Conservation (phyloP, 371 early-diverging fungal genomes). For the Lichtheimia corymbifera region DNA sequence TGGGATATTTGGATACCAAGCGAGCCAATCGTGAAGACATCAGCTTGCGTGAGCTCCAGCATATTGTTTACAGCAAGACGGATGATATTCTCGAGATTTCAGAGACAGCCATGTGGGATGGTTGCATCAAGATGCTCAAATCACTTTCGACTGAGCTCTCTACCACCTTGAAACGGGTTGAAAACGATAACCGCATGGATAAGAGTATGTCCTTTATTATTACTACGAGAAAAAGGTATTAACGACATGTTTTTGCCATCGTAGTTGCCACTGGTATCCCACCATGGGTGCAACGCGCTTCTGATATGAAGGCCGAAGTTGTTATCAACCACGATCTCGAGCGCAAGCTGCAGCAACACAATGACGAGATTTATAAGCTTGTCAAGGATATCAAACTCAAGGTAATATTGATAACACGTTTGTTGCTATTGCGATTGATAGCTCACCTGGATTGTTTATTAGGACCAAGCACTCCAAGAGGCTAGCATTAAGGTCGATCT, state of each 20-base stretch:
- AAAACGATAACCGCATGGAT: conserved; percentile 48
- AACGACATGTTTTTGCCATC: neutral
- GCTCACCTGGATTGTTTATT: neutral
- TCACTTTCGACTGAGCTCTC: conserved; percentile 50
- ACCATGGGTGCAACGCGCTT: conserved; percentile 85
- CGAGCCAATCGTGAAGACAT: conserved; percentile 47
- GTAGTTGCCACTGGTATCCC: conserved; percentile 52
- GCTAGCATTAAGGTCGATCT: conserved; percentile 73
- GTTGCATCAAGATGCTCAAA: conserved; percentile 52
- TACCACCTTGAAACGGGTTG: conserved; percentile 39
- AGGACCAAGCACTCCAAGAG: conserved; percentile 80
- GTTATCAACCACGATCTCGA: conserved; percentile 77
- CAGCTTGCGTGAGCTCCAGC: conserved; percentile 47
- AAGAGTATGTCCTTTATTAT: conserved; percentile 36
- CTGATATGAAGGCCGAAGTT: conserved; percentile 75
- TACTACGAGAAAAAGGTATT: neutral
- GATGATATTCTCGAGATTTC: conserved; percentile 56
- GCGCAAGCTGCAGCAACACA: conserved; percentile 73
- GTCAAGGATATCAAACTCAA: conserved; percentile 74
- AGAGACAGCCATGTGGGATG: conserved; percentile 66
- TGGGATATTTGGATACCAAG: conserved; percentile 29
- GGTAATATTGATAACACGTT: conserved; percentile 21
- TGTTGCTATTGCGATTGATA: neutral
- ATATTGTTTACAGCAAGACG: conserved; percentile 48
- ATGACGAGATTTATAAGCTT: conserved; percentile 76